A percentile compares a stretch with the other conserved stretches of the same genome.
phyloP scores from a whole-genome alignment of 78 protist species.

The Dictyostelium discoideum region DNA sequence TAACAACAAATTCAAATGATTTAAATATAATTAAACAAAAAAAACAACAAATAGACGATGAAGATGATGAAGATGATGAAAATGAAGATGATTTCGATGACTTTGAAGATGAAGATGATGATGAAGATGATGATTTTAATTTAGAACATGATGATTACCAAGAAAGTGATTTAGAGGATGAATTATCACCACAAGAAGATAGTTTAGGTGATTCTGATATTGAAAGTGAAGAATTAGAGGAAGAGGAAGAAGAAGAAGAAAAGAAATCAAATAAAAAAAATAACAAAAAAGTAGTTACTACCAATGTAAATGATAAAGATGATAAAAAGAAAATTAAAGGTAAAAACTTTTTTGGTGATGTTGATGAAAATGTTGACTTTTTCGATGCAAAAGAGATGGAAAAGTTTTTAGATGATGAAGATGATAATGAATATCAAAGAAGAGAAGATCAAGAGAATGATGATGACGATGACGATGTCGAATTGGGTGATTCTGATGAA shows the following conservation, averaged over 20 bases:
- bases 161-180: conserved; percentile 36
- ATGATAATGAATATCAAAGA: conserved; percentile 50
- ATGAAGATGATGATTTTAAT: neutral
- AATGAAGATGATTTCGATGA: neutral
- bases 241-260: conserved; percentile 35
- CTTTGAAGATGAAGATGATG: neutral
- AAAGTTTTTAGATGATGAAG: conserved; percentile 67
- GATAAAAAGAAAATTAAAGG: neutral
- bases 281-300: neutral
- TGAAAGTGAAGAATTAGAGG: conserved; percentile 18
- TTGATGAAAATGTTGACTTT: conserved; percentile 10
- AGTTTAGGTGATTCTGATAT: conserved; percentile 25
- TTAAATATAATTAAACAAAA: neutral
- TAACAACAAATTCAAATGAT: neutral
- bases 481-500: conserved; percentile 45
- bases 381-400: conserved; percentile 71
- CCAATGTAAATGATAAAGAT: neutral
- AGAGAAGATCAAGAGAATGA: conserved; percentile 58
- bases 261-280: conserved; percentile 4
- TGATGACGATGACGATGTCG: conserved; percentile 62
- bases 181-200: conserved; percentile 49
- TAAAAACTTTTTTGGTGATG: neutral
- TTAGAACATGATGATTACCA: neutral
- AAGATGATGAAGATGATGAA: neutral
- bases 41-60: neutral